phyloP scores from a whole-genome alignment of 2,329 filamentous ascomycete genomes.

The Fusarium pseudoanthophilum region DNA sequence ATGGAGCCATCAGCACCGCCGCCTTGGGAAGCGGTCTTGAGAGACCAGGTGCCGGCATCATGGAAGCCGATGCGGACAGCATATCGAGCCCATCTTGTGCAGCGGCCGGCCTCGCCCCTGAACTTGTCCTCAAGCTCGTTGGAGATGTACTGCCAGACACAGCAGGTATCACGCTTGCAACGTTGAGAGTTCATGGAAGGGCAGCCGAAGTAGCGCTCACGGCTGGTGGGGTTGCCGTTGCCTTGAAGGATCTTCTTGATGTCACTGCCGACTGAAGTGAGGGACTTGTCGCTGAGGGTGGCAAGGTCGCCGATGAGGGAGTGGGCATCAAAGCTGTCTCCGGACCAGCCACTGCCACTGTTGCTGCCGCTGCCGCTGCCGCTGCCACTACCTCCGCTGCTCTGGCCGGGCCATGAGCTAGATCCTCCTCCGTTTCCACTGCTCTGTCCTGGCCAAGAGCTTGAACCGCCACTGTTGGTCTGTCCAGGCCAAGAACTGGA shows the following conservation, averaged over 20 bases:
- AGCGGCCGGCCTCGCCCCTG: slow-evolving; percentile 52
- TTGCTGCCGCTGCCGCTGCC: not conserved
- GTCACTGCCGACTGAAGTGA: slow-evolving; percentile 49
- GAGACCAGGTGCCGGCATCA: slow-evolving; percentile 59
- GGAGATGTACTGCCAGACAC: slow-evolving; percentile 57
- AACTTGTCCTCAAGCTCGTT: slow-evolving; percentile 53
- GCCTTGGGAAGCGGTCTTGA: slow-evolving; percentile 44
- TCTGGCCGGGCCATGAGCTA: not conserved
- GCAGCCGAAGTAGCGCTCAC: slow-evolving; percentile 39
- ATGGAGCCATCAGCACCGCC: slow-evolving; percentile 62
- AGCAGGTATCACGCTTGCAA: slow-evolving; percentile 55
- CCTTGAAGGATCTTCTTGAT: slow-evolving; percentile 54
- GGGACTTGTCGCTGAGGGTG: slow-evolving; percentile 44
- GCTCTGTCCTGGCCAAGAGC: not conserved
- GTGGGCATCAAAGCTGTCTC: slow-evolving; percentile 30
- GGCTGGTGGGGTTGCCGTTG: slow-evolving; percentile 43
- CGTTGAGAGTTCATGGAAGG: slow-evolving; percentile 37
- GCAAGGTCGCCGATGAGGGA: slow-evolving; percentile 55
- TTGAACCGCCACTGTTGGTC: not conserved
- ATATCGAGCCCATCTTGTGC: slow-evolving; percentile 56
- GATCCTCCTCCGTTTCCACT: not conserved
- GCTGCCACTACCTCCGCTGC: not conserved
- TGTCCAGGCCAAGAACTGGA: not conserved
- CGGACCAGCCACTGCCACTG: slow-evolving; percentile 13
- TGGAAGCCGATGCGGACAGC: slow-evolving; percentile 61